Conservation (phyloP, 345 rosid species). For the Eutrema heterophyllum region DNA sequence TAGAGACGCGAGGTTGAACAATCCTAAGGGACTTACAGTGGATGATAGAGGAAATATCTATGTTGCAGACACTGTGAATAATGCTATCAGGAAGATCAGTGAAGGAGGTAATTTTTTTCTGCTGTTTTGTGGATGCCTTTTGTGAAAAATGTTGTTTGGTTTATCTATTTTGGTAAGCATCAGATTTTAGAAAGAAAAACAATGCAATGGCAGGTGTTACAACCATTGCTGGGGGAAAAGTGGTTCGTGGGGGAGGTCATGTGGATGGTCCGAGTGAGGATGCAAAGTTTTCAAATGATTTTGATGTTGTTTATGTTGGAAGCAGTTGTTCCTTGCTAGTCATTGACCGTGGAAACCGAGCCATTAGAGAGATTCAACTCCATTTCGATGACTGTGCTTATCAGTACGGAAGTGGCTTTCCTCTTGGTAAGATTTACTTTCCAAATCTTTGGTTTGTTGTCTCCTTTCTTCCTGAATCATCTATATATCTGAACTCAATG, state of each 20-base stretch:
- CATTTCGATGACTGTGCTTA: constrained; percentile 95
- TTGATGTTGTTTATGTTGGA: constrained; percentile 88
- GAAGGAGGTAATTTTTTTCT: constrained; percentile 49
- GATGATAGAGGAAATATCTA: constrained; percentile 93
- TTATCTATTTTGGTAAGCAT: neutral
- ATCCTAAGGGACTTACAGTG: constrained; percentile 83
- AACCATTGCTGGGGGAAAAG: constrained; percentile 92
- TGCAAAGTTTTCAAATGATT: constrained; percentile 90
- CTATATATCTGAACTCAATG: neutral
- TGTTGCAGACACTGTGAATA: constrained; percentile 78
- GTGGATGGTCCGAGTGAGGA: constrained; percentile 98
- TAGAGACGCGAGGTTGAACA: constrained; percentile 84
- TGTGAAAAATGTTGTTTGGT: neutral
- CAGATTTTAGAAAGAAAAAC: neutral
- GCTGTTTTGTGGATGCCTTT: neutral
- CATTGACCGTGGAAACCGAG: constrained; percentile 87
- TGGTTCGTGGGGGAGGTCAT: constrained; percentile 71
- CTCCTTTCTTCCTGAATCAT: neutral
- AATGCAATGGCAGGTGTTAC: constrained; percentile 57
- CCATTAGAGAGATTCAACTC: constrained; percentile 94
- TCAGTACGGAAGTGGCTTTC: constrained; percentile 87
- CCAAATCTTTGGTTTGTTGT: neutral
- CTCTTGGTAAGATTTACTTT: constrained; percentile 53
- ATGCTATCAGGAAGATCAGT: constrained; percentile 91
- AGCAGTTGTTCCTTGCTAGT: constrained; percentile 94